Evolutionary conservation across 306 rosid species (phyloP).

Genomic region (Carpinus viminea): DNA sequence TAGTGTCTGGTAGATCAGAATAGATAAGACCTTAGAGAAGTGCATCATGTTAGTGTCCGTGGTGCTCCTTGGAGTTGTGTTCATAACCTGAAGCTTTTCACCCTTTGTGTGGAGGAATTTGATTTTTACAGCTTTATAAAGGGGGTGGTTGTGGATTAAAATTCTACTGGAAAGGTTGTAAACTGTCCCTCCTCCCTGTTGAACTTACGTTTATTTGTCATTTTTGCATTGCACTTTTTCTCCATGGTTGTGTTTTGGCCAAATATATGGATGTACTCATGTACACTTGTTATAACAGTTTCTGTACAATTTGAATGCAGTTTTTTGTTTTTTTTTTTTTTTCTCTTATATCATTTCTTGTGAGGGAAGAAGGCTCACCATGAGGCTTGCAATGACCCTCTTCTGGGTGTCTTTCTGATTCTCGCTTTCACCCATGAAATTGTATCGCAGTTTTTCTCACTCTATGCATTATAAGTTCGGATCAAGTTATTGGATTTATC

Average conservation of each 20-base stretch:
- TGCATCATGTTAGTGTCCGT: constrained; percentile 5
- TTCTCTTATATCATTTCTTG: background rate
- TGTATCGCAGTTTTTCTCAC: too few relatives aligned
- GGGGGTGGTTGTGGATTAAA: constrained; percentile 11
- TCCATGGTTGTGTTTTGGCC: constrained; percentile 1
- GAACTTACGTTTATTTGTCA: constrained; percentile 12
- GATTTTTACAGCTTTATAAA: constrained; percentile 3
- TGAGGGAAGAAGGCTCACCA: background rate
- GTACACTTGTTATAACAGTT: constrained; percentile 15
- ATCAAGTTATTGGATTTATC: too few relatives aligned
- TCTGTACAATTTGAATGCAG: background rate
- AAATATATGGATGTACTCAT: constrained; percentile 12
- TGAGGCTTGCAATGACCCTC: background rate
- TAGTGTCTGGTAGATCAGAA: constrained; percentile 27
- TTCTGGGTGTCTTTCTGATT: background rate
- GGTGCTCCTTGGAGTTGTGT: constrained; percentile 18
- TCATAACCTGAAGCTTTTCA: constrained; percentile 18
- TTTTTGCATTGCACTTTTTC: constrained; percentile 10
- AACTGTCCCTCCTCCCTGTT: background rate
- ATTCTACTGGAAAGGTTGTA: background rate
- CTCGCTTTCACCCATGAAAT: background rate
- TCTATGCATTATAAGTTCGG: too few relatives aligned
- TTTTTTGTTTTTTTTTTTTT: background rate
- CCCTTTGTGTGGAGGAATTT: constrained; percentile 19
- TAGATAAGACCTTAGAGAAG: constrained; percentile 3